Base-by-base conservation (phyloP, 2,329 filamentous ascomycete species). In the Cladosporium halotolerans region DNA sequence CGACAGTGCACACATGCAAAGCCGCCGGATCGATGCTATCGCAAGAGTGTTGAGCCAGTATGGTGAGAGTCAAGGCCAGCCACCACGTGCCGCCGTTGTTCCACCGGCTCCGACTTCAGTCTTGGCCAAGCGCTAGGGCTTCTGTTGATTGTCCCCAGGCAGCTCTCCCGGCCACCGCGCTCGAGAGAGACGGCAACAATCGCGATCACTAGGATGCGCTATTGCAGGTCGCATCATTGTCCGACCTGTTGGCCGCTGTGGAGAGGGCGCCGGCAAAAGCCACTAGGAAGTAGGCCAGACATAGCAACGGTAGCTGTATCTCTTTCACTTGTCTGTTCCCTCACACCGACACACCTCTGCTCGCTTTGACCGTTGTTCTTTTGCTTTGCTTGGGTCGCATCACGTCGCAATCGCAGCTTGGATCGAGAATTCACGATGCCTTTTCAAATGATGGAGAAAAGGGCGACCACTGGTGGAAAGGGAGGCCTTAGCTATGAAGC, bases 401-500 rank as follows among this genome's bases (percentile, higher is more conserved):
- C 23, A 28, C 23, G 4, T 28, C 23, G 23, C 23, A 28, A 28
- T 28, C 4, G 23, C 4, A 28, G 23, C 23, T 28, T 28, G 23
- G 7, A 7, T 28, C 7, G 23, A 5, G 7, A 28, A 28, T 5
- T 28, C 23, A 28, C 23, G 23, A 28, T 28, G 23, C 23, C 23
- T 28, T 28, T 28, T 28, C 23, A 28, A 28, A 47, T 39, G 11
- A 9, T 49, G 31, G 40, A 36, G 31, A 44, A 51, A 16, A 44
- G 48, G 18, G 33, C 45, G 16, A 51, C 13, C 8, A 43, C 42
- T 13, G 39, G 39, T n/a, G 39, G 31, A n/a, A 32, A 51, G 10
- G 48, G 48, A 16, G 48, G 48, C 31, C 48, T 51, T 31, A 51
- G 48, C 48, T 51, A 51, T 39, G 48, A 51, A 39, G 48, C 48